Conservation (phyloP, 495 filamentous ascomycete genomes). For the Baudoinia panamericana region DNA sequence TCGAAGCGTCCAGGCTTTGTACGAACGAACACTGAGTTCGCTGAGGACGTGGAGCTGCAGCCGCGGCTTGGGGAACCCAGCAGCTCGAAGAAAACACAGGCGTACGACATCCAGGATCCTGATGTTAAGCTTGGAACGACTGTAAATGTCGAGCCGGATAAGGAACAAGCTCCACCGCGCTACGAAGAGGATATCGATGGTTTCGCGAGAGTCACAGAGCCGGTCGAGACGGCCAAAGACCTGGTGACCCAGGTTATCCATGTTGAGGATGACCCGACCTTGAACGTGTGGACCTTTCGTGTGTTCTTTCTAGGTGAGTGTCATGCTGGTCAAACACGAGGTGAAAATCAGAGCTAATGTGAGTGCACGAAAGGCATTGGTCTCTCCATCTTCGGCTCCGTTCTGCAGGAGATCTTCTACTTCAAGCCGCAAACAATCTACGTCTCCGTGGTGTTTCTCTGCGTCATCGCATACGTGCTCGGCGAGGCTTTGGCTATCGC, state of each 20-base stretch:
- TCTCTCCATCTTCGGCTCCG: slow-evolving; percentile 9
- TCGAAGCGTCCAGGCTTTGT: background rate
- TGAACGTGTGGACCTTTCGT: slow-evolving; percentile 9
- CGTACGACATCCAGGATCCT: background rate
- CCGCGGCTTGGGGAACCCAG: too few species aligned
- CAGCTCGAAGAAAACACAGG: too few species aligned
- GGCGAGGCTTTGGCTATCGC: slow-evolving; percentile 26
- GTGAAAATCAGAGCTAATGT: background rate
- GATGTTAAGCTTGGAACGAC: slow-evolving; percentile 6
- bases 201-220: slow-evolving; percentile 7
- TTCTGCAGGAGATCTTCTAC: slow-evolving; percentile 29
- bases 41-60: too few species aligned
- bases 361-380: background rate
- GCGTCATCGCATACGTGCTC: slow-evolving; percentile 31
- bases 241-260: slow-evolving; percentile 11
- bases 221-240: slow-evolving; percentile 10
- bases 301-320: slow-evolving; percentile 8
- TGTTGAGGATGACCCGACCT: slow-evolving; percentile 9
- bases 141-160: slow-evolving; percentile 1
- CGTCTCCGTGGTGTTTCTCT: slow-evolving; percentile 34
- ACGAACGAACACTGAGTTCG: background rate
- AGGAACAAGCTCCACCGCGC: background rate
- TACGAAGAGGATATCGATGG: slow-evolving; percentile 10
- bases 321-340: background rate
- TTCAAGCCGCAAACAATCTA: slow-evolving; percentile 37